Conservation (phyloP, 345 rosid species). For the Pistacia vera region DNA sequence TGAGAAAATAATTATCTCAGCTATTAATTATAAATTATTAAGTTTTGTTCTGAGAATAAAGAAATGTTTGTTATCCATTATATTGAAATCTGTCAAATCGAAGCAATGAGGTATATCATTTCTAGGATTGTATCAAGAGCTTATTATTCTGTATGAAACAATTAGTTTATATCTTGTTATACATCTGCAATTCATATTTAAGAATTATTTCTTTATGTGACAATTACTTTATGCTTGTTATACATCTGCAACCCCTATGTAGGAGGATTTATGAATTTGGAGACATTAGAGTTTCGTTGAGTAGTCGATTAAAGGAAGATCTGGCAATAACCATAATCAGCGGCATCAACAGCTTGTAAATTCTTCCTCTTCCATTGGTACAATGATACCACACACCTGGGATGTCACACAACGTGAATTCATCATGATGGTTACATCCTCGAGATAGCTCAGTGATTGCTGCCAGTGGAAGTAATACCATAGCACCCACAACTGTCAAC, state of each 20-base stretch:
- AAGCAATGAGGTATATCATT: neutral
- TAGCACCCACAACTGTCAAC: constrained; percentile 48
- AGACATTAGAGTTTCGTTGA: constrained; percentile 74
- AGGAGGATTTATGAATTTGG: constrained; percentile 81
- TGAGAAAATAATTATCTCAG: neutral
- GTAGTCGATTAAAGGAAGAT: constrained; percentile 36
- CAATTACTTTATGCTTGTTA: neutral
- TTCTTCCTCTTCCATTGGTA: constrained; percentile 64
- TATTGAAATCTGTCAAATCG: neutral
- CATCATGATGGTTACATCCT: constrained; percentile 55
- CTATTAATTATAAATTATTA: neutral
- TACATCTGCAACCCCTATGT: constrained; percentile 21
- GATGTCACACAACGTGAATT: constrained; percentile 58
- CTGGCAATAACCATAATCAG: constrained; percentile 44
- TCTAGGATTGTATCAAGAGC: neutral
- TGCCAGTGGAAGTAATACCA: constrained; percentile 51
- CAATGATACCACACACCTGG: constrained; percentile 98
- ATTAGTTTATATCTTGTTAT: constrained; percentile 9
- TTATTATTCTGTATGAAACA: neutral
- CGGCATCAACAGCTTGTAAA: constrained; percentile 52
- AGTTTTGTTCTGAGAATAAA: too few species aligned
- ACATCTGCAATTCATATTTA: constrained; percentile 13
- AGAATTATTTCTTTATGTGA: neutral
- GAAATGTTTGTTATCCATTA: neutral
- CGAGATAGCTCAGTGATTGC: constrained; percentile 58